phyloP scores from a whole-genome alignment of 2,329 filamentous ascomycete species.

The Fusarium chlamydosporum region DNA sequence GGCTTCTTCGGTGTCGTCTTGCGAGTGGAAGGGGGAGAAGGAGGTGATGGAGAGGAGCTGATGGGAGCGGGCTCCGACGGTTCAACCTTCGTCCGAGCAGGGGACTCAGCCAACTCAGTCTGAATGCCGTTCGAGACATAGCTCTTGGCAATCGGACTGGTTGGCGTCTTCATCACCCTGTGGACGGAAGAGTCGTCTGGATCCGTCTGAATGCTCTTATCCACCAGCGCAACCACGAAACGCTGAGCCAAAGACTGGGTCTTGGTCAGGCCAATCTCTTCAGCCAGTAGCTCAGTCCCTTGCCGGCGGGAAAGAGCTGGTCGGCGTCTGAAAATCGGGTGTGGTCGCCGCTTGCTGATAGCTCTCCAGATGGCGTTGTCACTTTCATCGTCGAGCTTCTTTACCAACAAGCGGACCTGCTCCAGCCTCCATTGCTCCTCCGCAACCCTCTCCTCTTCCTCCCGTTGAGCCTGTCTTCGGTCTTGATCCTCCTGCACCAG shows the following conservation, averaged over 20 bases:
- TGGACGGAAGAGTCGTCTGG: conserved; percentile 1
- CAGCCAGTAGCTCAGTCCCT: conserved; percentile 3
- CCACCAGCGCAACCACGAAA: not conserved
- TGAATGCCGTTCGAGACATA: conserved; percentile 6
- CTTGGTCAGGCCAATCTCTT: conserved; percentile 3
- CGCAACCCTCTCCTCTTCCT: conserved; percentile 1
- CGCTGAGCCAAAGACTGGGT: not conserved
- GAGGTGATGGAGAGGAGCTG: not conserved
- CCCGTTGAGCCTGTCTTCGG: not conserved
- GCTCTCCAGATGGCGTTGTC: conserved; percentile 7
- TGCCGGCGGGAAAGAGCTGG: conserved; percentile 9
- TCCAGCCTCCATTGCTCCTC: conserved; percentile 3
- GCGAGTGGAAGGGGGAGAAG: not conserved
- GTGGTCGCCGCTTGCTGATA: conserved; percentile 6
- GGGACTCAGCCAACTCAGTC: conserved; percentile 2
- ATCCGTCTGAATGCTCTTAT: conserved; percentile 24
- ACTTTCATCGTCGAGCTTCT: not conserved
- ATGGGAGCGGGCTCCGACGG: not conserved
- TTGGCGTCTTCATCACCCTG: not conserved
- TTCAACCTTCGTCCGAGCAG: not conserved
- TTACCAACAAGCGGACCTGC: conserved; percentile 1
- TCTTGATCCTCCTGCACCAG: conserved; percentile 14
- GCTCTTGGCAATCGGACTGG: not conserved
- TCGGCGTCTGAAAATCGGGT: not conserved
- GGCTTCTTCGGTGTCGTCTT: conserved; percentile 6